Base-by-base conservation (phyloP, 2,329 filamentous ascomycete species). In the Ophiocordyceps camponoti-floridani region DNA sequence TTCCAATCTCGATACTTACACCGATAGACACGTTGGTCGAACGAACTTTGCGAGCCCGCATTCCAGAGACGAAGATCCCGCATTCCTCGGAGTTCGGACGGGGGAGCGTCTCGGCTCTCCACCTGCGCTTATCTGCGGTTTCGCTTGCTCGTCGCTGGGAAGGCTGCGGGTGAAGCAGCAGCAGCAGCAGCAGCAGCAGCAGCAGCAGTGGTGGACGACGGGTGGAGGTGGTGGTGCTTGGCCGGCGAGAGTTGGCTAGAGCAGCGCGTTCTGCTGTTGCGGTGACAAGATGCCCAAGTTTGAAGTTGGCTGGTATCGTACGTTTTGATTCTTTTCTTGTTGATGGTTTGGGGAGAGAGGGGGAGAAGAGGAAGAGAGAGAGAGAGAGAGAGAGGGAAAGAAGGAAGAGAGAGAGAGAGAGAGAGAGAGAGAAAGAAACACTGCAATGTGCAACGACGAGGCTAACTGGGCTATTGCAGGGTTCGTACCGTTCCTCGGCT, bases 401-500 rank as follows among this genome's bases (percentile, higher is more conserved):
- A n/a, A n/a, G n/a, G n/a, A n/a, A 23, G 23, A 23, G 23, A 23
- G 23, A 23, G 23, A 23, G 23, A 23, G 23, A 23, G 23, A 23
- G 23, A 23, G 23, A 23, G 23, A 23, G 23, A 23, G 23, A 23
- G 23, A 23, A 5, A 23, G 23, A 5, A 5, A 23, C 12, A 31
- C 16, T 35, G 38, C 28, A 27, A 44, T 41, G 38, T 30, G 33
- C 37, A 27, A 9, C 23, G 23, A 23, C 23, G 23, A 23, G 23
- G 5, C 23, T 23, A 23, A 23, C 23, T 23, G 23, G 23, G 23
- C 3, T 3, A 3, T 23, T 40, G 5, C 49, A 79, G 77, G 76
- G 57, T 76, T 73, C 54, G 65, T 82, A 59, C 79, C 79, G 52
- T 82, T 82, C 58, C 69, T 82, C 47, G 79, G 79, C 52, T 82